Evolutionary conservation across 164 flowering plant species (phyloP).

Genomic region (Houttuynia cordata): DNA sequence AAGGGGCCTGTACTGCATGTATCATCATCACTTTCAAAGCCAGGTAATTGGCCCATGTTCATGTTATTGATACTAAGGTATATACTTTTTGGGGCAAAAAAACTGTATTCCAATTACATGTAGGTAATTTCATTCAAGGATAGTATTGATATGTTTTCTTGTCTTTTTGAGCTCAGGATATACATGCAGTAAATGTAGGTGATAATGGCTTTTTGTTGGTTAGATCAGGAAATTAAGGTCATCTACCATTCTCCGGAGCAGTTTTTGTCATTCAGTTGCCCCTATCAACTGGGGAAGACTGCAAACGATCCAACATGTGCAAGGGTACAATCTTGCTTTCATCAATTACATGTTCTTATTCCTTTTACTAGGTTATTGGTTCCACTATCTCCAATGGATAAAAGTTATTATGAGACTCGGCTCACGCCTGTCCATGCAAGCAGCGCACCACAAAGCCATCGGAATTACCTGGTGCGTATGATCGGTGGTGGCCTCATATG

Average conservation of each 20-base stretch:
- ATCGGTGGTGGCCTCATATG: too few species aligned
- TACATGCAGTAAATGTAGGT: slow-evolving; percentile 69
- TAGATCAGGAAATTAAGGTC: slow-evolving; percentile 69
- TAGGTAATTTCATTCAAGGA: too few species aligned
- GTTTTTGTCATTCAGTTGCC: slow-evolving; percentile 73
- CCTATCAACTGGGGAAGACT: slow-evolving; percentile 42
- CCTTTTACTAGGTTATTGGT: neutral
- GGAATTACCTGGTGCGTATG: too few species aligned
- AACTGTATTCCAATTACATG: too few species aligned
- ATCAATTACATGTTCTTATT: neutral
- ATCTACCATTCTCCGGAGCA: slow-evolving; percentile 72
- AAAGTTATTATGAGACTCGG: too few species aligned
- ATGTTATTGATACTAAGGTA: too few species aligned
- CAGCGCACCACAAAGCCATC: too few species aligned
- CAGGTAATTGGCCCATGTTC: slow-evolving; percentile 43
- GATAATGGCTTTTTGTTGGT: slow-evolving; percentile 87
- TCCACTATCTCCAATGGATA: too few species aligned
- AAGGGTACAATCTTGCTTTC: neutral
- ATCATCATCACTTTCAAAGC: slow-evolving; percentile 52
- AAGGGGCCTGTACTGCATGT: slow-evolving; percentile 87
- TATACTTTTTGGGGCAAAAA: too few species aligned
- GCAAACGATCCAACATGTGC: neutral
- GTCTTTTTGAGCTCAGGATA: slow-evolving; percentile 30
- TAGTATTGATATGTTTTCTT: neutral
- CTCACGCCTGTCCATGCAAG: too few species aligned